Conservation (phyloP, 257 asterid species). For the Ilex asprella region DNA sequence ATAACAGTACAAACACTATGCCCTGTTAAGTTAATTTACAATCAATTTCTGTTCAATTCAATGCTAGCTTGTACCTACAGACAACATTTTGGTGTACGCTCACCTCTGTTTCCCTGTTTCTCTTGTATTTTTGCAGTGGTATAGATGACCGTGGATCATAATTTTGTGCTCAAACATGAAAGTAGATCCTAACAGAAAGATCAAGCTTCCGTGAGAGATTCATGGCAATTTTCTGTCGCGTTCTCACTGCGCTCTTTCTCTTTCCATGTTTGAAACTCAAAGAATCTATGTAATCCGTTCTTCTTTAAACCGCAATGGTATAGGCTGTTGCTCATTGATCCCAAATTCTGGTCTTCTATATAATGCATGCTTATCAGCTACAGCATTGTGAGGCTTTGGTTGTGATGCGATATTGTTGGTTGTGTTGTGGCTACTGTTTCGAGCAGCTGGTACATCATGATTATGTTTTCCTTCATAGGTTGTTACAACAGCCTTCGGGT, state of each 20-base stretch:
- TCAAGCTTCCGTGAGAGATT: no score
- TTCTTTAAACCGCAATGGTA: constrained; percentile 63
- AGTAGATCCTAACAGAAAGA: constrained; percentile 1
- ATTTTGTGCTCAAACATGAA: constrained; percentile 23
- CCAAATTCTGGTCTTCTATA: constrained; percentile 28
- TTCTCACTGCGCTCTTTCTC: constrained; percentile 9
- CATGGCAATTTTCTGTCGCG: background rate
- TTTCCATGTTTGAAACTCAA: background rate
- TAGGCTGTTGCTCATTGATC: constrained; percentile 45
- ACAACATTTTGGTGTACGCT: no score
- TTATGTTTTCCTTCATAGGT: constrained; percentile 85
- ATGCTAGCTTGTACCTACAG: constrained; percentile 1
- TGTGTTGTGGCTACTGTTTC: constrained; percentile 53
- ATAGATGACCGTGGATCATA: constrained; percentile 12
- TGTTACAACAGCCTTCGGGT: constrained; percentile 80
- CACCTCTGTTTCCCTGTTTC: constrained; percentile 19
- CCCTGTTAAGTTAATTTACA: constrained; percentile 27
- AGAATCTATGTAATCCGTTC: constrained; percentile 45
- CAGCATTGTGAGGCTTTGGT: constrained; percentile 33
- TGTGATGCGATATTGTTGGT: constrained; percentile 43
- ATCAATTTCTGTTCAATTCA: constrained; percentile 23
- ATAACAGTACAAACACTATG: constrained; percentile 14
- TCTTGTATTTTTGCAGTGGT: constrained; percentile 7
- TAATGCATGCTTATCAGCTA: constrained; percentile 21
- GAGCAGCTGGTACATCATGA: constrained; percentile 79